Base-by-base conservation (phyloP, 345 rosid genomes). In the Draba incana region DNA sequence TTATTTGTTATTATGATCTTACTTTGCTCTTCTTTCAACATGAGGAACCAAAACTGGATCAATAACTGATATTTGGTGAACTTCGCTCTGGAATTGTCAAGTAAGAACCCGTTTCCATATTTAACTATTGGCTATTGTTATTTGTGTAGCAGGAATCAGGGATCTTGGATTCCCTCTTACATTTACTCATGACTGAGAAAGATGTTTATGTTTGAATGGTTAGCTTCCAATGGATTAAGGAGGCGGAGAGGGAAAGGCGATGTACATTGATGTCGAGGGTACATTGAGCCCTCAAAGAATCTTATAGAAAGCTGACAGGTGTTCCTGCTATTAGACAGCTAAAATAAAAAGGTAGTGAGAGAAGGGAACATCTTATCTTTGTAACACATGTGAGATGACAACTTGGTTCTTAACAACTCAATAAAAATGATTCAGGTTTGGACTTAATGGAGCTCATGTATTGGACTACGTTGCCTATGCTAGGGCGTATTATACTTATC, bases 181-280 rank as follows among this genome's bases (percentile, higher is more conserved):
- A 24, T 11, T 16, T 66, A 43, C 4, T 4, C 31, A 14, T 39
- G 57, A 20, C 1, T 59, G 12, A 54, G 64, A 53, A 67, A 46
- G 43, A n/a, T 67, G 53, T 66, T 53, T 10, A 28, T 10, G 33
- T 24, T 66, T 54, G 10, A 63, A 69, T 13, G 79, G 66, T 78
- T 85, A 88, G 98, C 96, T 91, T 79, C 99, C 96, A n/a, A 71
- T 94, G 77, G 97, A 94, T 85, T 96, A 94, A 89, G 97, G 99
- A 58, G 99, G 97, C 0, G 96, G 97, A 14, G 97, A 91, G 75
- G 99, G 99, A 59, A 94, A 94, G 69, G 95, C 97, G 9, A 85
- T 94, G 99, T 94, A 94, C 79, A 94, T 91, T 35, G 97, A 94
- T 84, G 99, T 97, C 1, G 96, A 94, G 80, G 99, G 99, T 47